phyloP scores from a whole-genome alignment of 1,284 basidiomycete species.

The Boletus smithii region DNA sequence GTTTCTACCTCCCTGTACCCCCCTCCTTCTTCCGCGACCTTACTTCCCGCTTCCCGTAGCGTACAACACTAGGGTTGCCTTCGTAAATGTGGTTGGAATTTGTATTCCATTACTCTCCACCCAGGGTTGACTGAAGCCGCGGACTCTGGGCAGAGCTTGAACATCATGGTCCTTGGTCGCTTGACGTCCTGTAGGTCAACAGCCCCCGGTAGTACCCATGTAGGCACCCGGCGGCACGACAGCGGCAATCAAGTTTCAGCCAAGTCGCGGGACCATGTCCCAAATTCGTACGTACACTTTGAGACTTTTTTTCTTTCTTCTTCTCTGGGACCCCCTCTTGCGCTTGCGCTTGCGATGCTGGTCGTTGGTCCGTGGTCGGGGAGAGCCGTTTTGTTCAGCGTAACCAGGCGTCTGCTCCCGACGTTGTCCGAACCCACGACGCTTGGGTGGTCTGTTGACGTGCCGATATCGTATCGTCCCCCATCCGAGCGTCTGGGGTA shows the following conservation, averaged over 20 bases:
- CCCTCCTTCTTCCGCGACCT: conserved; percentile 13
- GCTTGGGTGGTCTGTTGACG: no score
- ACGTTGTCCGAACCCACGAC: no score
- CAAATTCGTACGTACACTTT: conserved; percentile 3
- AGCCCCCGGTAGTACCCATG: no score
- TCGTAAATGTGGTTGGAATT: conserved; percentile 24
- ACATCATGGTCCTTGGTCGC: neutral
- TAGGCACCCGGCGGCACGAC: neutral
- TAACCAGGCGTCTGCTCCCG: no score
- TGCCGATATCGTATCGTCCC: no score
- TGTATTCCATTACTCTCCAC: conserved; percentile 3
- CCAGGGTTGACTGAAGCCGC: conserved; percentile 7
- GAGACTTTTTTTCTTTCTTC: neutral
- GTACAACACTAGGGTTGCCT: conserved; percentile 39
- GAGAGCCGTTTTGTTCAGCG: no score
- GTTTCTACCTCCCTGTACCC: conserved; percentile 10
- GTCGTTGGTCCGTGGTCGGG: no score
- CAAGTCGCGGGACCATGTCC: neutral
- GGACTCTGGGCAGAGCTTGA: conserved; percentile 13
- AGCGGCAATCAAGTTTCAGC: conserved; percentile 3
- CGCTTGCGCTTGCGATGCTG: no score
- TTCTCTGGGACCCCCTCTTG: neutral
- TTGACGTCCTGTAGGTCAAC: no score
- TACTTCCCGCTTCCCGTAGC: conserved; percentile 27
- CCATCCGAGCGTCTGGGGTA: no score